A percentile compares a stretch with the other conserved stretches of the same genome.
Conservation (phyloP, 2,329 filamentous ascomycete genomes). For the Truncatella angustata region DNA sequence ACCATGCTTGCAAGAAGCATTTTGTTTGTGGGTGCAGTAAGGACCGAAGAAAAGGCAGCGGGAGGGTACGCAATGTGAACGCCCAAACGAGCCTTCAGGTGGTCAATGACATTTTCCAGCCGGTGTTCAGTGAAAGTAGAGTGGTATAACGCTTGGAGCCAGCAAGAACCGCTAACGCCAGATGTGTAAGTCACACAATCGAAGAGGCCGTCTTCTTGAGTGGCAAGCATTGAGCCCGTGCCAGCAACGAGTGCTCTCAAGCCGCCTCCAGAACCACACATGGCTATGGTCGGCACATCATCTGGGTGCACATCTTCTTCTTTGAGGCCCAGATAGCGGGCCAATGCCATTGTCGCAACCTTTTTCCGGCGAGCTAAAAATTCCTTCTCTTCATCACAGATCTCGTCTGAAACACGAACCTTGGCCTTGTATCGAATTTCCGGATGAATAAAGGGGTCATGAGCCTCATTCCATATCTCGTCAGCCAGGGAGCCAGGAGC, state of each 20-base stretch:
- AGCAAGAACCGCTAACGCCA: slow-evolving; percentile 93
- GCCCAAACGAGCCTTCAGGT: slow-evolving; percentile 80
- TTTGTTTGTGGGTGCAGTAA: slow-evolving; percentile 90
- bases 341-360: slow-evolving; percentile 70
- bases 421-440: slow-evolving; percentile 80
- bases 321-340: slow-evolving; percentile 75
- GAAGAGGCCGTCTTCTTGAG: slow-evolving; percentile 83
- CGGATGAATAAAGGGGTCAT: slow-evolving; percentile 78
- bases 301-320: slow-evolving; percentile 85
- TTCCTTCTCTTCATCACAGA: slow-evolving; percentile 79
- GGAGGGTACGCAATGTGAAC: slow-evolving; percentile 94
- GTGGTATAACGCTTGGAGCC: slow-evolving; percentile 86
- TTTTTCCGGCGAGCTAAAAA: slow-evolving; percentile 69
- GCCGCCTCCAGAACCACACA: slow-evolving; percentile 92
- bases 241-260: slow-evolving; percentile 87
- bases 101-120: slow-evolving; percentile 71
- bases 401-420: slow-evolving; percentile 76
- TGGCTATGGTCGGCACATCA: slow-evolving; percentile 88
- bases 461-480: slow-evolving; percentile 90
- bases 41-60: slow-evolving; percentile 74
- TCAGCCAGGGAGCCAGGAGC: slow-evolving; percentile 84
- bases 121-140: slow-evolving; percentile 71
- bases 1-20: slow-evolving; percentile 84
- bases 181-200: slow-evolving; percentile 95
- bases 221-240: slow-evolving; percentile 80